Conservation (phyloP, 2,329 filamentous ascomycete species). For the Chrysoporthe austroafricana region DNA sequence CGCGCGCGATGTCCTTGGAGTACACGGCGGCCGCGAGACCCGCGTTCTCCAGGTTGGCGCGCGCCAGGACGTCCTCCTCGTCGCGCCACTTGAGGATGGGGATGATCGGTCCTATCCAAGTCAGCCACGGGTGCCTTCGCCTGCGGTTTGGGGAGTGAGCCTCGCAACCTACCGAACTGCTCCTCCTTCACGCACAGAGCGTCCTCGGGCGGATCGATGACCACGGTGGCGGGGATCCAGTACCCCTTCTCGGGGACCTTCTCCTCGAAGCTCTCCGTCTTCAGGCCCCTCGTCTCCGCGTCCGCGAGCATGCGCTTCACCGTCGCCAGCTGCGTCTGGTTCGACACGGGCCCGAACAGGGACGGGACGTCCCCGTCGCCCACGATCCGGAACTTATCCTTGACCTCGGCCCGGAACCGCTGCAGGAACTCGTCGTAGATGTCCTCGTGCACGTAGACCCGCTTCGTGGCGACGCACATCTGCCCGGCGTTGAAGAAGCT, state of each 20-base stretch:
- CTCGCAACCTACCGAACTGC: slow-evolving; percentile 54
- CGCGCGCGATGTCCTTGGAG: slow-evolving; percentile 54
- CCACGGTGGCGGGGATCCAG: slow-evolving; percentile 63
- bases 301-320: slow-evolving; percentile 61
- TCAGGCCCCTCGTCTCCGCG: slow-evolving; percentile 56
- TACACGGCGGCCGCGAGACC: slow-evolving; percentile 64
- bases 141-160: background rate
- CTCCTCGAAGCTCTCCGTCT: slow-evolving; percentile 54
- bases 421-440: slow-evolving; percentile 61
- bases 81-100: slow-evolving; percentile 64
- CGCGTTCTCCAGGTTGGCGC: slow-evolving; percentile 56
- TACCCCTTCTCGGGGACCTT: slow-evolving; percentile 49
- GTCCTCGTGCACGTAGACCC: slow-evolving; percentile 63
- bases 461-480: slow-evolving; percentile 60
- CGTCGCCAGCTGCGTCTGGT: slow-evolving; percentile 66
- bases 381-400: slow-evolving; percentile 45
- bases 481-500: slow-evolving; percentile 59
- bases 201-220: slow-evolving; percentile 59
- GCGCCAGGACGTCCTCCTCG: slow-evolving; percentile 61
- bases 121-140: background rate
- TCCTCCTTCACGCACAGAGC: slow-evolving; percentile 62
- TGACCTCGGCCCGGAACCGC: slow-evolving; percentile 46
- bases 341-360: slow-evolving; percentile 64
- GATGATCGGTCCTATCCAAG: slow-evolving; percentile 58
- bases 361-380: slow-evolving; percentile 37